Evolutionary conservation across 1,139 yeast genomes (phyloP), one percentile per base, ranked within the genome.

Genomic region (Debaryomyces fabryi): DNA sequence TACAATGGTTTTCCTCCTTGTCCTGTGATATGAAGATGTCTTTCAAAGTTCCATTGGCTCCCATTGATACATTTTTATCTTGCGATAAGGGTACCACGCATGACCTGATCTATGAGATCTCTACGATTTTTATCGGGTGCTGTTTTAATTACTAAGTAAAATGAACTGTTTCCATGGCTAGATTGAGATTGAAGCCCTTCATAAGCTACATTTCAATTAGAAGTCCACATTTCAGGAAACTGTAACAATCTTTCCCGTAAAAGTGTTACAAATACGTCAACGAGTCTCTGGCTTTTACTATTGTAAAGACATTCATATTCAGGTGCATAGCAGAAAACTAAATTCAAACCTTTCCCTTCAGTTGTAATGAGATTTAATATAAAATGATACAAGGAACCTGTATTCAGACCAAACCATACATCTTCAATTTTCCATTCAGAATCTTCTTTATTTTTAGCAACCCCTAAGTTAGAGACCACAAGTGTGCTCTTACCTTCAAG

Each of bases 401-500:
- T 58, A 42, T 57, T 60, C 54, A 58, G 60, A 5, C 61, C 57
- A 47, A 63, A 63, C 50, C 54, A 59, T 32, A 58, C 46, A 40
- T 62, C 56, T 15, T 53, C 52, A 32, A 63, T 42, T 24, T 46
- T 43, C 48, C 50, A 58, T 9, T 16, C 24, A n/a, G 39, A 36
- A 6, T 27, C 29, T 12, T 44, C 50, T 27, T 49, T 45, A 21
- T 59, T 52, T 25, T 39, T 45, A 20, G 54, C 33, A 39, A 46
- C 51, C 2, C 68, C 68, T 38, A 65, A 49, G 46, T 65, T 64
- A 3, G 68, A 63, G 8, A 63, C 45, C 23, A 60, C 55, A 23
- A 63, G 39, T 2, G 68, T 57, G 37, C 47, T 52, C 36, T 62
- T 51, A 9, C 52, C 56, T 21, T 53, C 56, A 16, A 13, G 20